Evolutionary conservation across 2,329 filamentous ascomycete species (phyloP).

Genomic region (Cladosporium halotolerans): DNA sequence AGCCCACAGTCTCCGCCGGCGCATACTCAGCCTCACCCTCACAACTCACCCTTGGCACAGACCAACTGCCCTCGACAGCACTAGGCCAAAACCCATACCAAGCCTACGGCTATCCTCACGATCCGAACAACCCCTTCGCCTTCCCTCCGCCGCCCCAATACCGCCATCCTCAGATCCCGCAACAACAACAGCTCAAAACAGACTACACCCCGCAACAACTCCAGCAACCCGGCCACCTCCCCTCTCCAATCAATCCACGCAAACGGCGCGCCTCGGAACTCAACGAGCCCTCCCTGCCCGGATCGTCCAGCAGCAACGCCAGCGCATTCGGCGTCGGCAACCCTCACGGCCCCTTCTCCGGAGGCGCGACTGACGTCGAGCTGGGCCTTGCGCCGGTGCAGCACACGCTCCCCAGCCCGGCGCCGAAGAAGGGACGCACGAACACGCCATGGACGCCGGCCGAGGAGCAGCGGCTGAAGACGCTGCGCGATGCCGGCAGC

Average conservation of each 20-base stretch:
- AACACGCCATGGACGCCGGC: slow-evolving; percentile 97
- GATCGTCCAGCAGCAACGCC: slow-evolving; percentile 26
- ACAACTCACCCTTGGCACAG: slow-evolving; percentile 30
- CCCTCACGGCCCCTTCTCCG: slow-evolving; percentile 22
- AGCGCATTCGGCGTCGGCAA: slow-evolving; percentile 22
- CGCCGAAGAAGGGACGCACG: slow-evolving; percentile 88
- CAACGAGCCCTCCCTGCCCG: slow-evolving; percentile 21
- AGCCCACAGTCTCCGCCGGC: slow-evolving; percentile 30
- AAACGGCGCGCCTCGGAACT: slow-evolving; percentile 34
- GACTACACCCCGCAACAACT: slow-evolving; percentile 22
- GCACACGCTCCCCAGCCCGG: slow-evolving; percentile 35
- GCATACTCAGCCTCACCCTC: slow-evolving; percentile 34
- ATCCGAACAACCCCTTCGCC: slow-evolving; percentile 21
- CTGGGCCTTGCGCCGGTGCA: slow-evolving; percentile 23
- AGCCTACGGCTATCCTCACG: slow-evolving; percentile 25
- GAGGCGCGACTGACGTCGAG: slow-evolving; percentile 14
- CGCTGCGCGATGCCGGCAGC: slow-evolving; percentile 85
- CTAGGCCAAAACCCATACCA: slow-evolving; percentile 25
- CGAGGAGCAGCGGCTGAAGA: slow-evolving; percentile 86
- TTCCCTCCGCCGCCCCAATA: slow-evolving; percentile 25
- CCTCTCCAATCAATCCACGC: slow-evolving; percentile 28
- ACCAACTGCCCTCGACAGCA: slow-evolving; percentile 19
- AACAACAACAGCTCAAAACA: slow-evolving; percentile 21
- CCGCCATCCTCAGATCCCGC: slow-evolving; percentile 17
- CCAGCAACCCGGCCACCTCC: slow-evolving; percentile 27